Evolutionary conservation across 202 grass and related monocot species (phyloP).

Genomic region (Setaria italica): DNA sequence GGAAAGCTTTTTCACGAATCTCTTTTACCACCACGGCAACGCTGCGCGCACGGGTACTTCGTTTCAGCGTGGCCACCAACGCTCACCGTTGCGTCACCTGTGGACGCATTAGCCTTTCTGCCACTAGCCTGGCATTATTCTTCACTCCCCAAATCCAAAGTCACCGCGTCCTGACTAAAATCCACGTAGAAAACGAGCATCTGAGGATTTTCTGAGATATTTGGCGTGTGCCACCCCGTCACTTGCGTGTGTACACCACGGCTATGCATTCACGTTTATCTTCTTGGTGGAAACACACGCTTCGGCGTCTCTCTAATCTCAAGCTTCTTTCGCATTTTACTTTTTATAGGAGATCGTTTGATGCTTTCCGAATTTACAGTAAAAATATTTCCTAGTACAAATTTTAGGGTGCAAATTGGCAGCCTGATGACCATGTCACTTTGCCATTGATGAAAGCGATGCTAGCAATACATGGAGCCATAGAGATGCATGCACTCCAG

Average conservation of each 20-base stretch:
- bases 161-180: neutral
- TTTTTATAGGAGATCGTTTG: neutral
- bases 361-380: neutral
- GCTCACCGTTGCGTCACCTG: neutral
- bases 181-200: neutral
- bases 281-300: neutral
- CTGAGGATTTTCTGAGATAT: neutral
- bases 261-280: neutral
- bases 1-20: neutral
- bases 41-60: neutral
- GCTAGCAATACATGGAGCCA: neutral
- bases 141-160: neutral
- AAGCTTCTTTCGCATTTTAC: neutral
- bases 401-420: neutral
- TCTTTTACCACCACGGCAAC: neutral
- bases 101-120: neutral
- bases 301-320: neutral
- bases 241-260: neutral
- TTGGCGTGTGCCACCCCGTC: neutral
- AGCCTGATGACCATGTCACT: neutral
- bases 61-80: neutral
- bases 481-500: neutral
- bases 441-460: neutral
- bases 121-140: neutral
- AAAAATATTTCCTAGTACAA: neutral